Base-by-base conservation (phyloP, 345 rosid species). In the Salix purpurea region DNA sequence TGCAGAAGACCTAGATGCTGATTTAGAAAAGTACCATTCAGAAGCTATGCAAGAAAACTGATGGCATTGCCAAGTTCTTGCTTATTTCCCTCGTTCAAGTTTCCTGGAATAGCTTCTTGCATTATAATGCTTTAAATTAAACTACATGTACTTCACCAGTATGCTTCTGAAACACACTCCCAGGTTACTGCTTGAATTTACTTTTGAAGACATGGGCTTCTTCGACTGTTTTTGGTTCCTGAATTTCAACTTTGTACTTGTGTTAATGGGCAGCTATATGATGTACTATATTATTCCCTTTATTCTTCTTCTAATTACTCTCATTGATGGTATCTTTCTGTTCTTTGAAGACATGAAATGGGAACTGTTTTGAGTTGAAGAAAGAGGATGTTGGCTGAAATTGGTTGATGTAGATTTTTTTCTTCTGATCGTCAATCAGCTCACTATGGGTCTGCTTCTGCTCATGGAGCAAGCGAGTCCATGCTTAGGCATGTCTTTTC, bases 1-100 rank as follows among this genome's bases (percentile, higher is more conserved):
- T 62, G 97, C 95, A 1, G 98, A 93, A 70, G 98, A 92, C 83
- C 97, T 93, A 69, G 99, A 96, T 69, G 98, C 99, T 23, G 99
- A 96, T 85, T 85, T 96, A 79, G 98, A 87, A 81, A 92, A 92
- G 85, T 96, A 96, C 79, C 93, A 91, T 74, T 65, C 94, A 3
- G 94, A 84, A 79, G 84, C 91, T 60, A 93, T 96, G 98, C 87
- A 92, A 86, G 88, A 87, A 67, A 93, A 72, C 80, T 88, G 74
- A 87, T 48, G 48, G 81, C 71, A 48, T 65, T 62, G 58, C 40
- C 9, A 14, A 14, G 68, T 4, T 73, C 71, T n/a, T 79, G 69
- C 58, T 75, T 56, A 24, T 36, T 26, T 74, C 39, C 77, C 61
- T 34, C 66, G 56, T 18, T 28, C 13, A 30, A 65, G 40, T 65